Evolutionary conservation across 2,329 filamentous ascomycete species (phyloP), one percentile per base, ranked within the genome.

Genomic region (Colletotrichum tabaci): DNA sequence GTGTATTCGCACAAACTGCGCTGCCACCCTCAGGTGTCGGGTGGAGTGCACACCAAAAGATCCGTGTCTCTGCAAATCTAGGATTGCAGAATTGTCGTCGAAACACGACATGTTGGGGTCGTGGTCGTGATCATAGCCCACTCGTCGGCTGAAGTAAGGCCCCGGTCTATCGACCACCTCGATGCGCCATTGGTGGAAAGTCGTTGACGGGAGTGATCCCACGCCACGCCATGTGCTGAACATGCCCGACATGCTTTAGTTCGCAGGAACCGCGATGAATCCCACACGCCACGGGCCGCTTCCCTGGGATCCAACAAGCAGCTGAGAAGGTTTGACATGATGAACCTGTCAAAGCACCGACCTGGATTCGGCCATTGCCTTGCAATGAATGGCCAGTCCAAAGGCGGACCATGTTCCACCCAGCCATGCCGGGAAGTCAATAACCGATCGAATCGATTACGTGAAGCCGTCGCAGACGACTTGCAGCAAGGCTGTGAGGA

Each of bases 171-270:
- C 56, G 56, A 23, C 21, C 30, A 49, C 8, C 40, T 44, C 38
- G 10, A 44, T 26, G 64, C 47, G 58, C 30, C 65, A 71, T 71
- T 71, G 65, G 68, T 64, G 65, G 68, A 71, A 61, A 64, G n/a
- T 16, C n/a, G n/a, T 30, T 18, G 16, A 58, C 42, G 21, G 60
- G 61, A 53, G 58, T 58, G 38, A 58, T 47, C 40, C 67, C 18
- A 38, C 35, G 46, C 67, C 18, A 38, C 35, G 46, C 65, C 65
- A 64, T 71, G 68, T 68, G 65, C 58, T 55, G 53, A 47, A 46
- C 58, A 60, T 63, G 68, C n/a, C 49, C 40, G 26, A 63, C 58
- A 23, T 58, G 68, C 58, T 46, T 71, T 68, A 68, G 65, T 52
- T 21, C 46, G 50, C 55, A 62, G 65, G 58, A 63, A 63, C 65